A percentile compares a stretch with the other conserved stretches of the same genome.
Evolutionary conservation across 2,329 filamentous ascomycete genomes (phyloP).

Genomic region (Ophiostoma tasmaniense): DNA sequence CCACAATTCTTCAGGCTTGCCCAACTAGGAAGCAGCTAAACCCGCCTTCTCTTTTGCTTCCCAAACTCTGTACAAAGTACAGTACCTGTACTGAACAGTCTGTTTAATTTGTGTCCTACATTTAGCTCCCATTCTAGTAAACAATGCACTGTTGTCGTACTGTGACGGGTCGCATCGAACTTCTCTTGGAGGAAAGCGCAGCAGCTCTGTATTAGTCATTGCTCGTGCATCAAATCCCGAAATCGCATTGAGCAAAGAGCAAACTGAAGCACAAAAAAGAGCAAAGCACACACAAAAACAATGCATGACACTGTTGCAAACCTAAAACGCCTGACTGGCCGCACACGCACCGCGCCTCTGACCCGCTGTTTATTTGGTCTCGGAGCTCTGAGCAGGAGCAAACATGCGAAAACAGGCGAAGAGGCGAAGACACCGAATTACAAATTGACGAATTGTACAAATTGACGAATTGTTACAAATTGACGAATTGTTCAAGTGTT

Average conservation of each 20-base stretch:
- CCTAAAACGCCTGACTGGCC: background rate
- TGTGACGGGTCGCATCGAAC: conserved; percentile 1
- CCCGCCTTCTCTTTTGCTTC: background rate
- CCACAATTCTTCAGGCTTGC: conserved; percentile 5
- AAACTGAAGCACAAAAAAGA: background rate
- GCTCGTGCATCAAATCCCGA: background rate
- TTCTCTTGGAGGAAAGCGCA: background rate
- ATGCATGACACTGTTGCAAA: background rate
- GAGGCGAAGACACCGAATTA: too few species aligned
- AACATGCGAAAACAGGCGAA: too few species aligned
- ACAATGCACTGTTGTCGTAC: background rate
- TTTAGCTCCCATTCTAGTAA: too few species aligned
- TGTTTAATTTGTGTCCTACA: too few species aligned
- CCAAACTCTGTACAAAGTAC: background rate
- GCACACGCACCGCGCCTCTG: background rate
- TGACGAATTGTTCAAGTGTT: too few species aligned
- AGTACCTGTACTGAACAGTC: background rate
- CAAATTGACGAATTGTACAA: too few species aligned
- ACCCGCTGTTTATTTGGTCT: background rate
- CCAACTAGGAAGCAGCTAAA: conserved; percentile 15
- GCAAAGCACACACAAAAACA: background rate
- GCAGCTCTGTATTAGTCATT: background rate
- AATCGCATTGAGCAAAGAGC: background rate
- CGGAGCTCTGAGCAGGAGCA: too few species aligned
- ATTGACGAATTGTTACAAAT: background rate